Percentiles rank a stretch among this genome's conserved stretches.
Evolutionary conservation across 352 stramenopile genomes (phyloP).

Genomic region (Globisporangium spiculum): DNA sequence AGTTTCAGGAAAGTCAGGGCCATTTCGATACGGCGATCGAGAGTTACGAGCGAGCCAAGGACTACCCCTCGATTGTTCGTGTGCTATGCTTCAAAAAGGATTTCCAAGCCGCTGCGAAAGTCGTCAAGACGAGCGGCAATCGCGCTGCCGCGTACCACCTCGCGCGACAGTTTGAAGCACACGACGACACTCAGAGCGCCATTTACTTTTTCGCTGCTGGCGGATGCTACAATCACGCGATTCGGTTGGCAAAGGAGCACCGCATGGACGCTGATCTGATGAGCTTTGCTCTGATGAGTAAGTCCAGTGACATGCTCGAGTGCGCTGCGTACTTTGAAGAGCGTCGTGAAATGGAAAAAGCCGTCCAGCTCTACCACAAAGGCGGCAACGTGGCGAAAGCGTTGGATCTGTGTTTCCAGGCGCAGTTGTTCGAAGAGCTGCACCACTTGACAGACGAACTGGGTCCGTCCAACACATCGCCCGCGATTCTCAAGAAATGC

Average conservation of each 20-base stretch:
- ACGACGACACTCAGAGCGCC: conserved; percentile 79
- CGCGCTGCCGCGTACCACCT: conserved; percentile 82
- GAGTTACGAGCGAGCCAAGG: conserved; percentile 86
- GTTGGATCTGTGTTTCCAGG: conserved; percentile 92
- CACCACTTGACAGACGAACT: conserved; percentile 86
- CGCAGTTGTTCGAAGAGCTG: conserved; percentile 86
- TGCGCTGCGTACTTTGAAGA: conserved; percentile 91
- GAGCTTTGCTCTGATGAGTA: conserved; percentile 89
- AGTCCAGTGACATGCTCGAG: conserved; percentile 84
- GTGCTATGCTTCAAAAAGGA: conserved; percentile 91
- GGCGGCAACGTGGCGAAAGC: conserved; percentile 88
- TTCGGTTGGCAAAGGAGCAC: conserved; percentile 89
- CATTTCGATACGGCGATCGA: conserved; percentile 86
- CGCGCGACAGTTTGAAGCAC: conserved; percentile 82
- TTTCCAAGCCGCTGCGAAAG: conserved; percentile 76
- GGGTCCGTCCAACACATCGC: conserved; percentile 55
- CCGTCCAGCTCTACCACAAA: conserved; percentile 93
- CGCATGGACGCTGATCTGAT: conserved; percentile 90
- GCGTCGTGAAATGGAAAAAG: conserved; percentile 92
- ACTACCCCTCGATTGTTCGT: conserved; percentile 90
- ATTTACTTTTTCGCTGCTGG: conserved; percentile 91
- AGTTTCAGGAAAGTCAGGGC: conserved; percentile 91
- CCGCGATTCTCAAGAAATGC: conserved; percentile 87
- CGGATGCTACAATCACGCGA: conserved; percentile 92
- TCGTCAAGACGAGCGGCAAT: conserved; percentile 81